Evolutionary conservation across 2,329 filamentous ascomycete genomes (phyloP), one percentile per base, ranked within the genome.

Genomic region (Pestalotiopsis sp.): DNA sequence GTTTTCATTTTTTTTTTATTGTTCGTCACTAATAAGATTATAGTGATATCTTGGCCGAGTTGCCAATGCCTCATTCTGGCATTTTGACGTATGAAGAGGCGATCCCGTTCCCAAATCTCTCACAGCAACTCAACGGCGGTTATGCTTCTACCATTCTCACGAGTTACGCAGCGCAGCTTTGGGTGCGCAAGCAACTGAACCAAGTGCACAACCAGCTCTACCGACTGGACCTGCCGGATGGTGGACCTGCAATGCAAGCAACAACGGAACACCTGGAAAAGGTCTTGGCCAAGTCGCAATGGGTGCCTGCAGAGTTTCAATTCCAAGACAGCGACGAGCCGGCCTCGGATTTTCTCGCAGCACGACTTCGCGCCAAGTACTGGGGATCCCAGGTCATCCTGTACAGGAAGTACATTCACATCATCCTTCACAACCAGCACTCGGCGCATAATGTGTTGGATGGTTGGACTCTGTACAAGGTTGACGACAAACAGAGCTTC

Each of bases 371-470:
- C 57, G 96, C 93, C 14, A 98, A 99, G 79, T 98, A 96, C 79
- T 98, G 95, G 85, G 96, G 96, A 23, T 95, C 94, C 0, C 89
- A 92, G 72, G 94, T 97, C 71, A 95, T 98, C 76, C 95, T 95
- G 31, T 92, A 96, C 77, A 89, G 96, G 27, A 93, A 93, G 0
- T 94, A 95, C 70, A 78, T 91, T 66, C 82, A 84, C 71, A 82
- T 86, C 70, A 86, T 91, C 60, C 79, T 91, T 73, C 79, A 89
- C 59, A 70, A 74, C 2, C 70, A 72, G 7, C 60, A 64, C 39
- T 68, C 72, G 63, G 72, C 68, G 73, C 72, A 68, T 69, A 36
- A 72, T 71, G 63, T 76, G 13, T 74, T 70, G 49, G 62, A 68
- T 31, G 68, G 67, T 11, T 66, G 69, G 23, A 66, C 62, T 69